Evolutionary conservation across 2,329 filamentous ascomycete species (phyloP).

Genomic region (Acephala macrosclerotiorum): DNA sequence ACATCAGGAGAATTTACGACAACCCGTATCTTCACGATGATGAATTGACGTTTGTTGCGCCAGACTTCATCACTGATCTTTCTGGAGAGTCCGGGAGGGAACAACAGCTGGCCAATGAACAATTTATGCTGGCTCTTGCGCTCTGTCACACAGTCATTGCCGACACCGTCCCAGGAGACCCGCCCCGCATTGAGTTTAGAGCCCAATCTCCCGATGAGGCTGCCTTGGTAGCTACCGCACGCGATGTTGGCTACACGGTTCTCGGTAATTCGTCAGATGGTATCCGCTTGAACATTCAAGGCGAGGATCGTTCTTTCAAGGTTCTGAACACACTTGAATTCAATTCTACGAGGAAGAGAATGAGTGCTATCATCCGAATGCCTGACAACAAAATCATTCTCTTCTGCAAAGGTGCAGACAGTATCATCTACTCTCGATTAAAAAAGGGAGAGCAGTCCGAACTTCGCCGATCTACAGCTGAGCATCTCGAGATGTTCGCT

Average conservation of each 20-base stretch:
- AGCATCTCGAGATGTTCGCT: constrained; percentile 97
- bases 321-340: constrained; percentile 97
- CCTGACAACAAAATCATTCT: constrained; percentile 87
- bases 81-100: constrained; percentile 77
- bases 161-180: constrained; percentile 87
- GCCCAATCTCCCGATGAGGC: constrained; percentile 97
- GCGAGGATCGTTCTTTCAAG: constrained; percentile 82
- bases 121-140: constrained; percentile 93
- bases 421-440: constrained; percentile 92
- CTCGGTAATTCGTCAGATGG: constrained; percentile 81
- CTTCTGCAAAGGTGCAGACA: constrained; percentile 98
- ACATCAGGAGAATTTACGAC: constrained; percentile 79
- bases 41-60: constrained; percentile 88
- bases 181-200: constrained; percentile 91
- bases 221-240: constrained; percentile 90
- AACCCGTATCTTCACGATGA: constrained; percentile 94
- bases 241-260: constrained; percentile 94
- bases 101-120: constrained; percentile 80
- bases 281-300: constrained; percentile 86
- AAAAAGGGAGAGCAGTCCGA: constrained; percentile 86
- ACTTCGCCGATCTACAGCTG: constrained; percentile 82
- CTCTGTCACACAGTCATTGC: constrained; percentile 98
- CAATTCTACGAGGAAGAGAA: constrained; percentile 94
- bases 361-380: constrained; percentile 97
- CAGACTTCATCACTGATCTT: constrained; percentile 86